phyloP scores from a whole-genome alignment of 2,329 filamentous ascomycete genomes.

The Fonsecaea erecta region DNA sequence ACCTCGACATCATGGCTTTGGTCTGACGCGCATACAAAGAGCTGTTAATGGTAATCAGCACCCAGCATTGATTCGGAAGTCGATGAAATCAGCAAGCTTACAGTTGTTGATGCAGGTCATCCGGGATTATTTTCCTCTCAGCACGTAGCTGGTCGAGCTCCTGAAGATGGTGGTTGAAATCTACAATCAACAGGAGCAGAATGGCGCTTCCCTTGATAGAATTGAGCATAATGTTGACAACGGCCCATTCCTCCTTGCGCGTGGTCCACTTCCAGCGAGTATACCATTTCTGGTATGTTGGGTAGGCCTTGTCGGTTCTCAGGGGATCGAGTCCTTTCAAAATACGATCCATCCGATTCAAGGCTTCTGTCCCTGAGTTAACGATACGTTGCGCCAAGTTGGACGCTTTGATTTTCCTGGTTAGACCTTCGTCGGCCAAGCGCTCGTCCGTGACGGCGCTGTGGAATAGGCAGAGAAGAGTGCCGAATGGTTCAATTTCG shows the following conservation, averaged over 20 bases:
- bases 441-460: slow-evolving; percentile 8
- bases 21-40: neutral
- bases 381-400: slow-evolving; percentile 11
- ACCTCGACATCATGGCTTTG: neutral
- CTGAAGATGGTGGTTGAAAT: neutral
- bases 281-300: neutral
- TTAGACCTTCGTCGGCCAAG: slow-evolving; percentile 5
- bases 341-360: neutral
- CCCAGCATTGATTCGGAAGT: neutral
- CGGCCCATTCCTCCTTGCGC: slow-evolving; percentile 14
- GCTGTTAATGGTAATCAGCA: slow-evolving; percentile 4
- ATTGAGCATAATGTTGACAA: neutral
- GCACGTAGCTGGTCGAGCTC: neutral
- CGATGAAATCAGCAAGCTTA: neutral
- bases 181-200: slow-evolving; percentile 1
- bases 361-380: slow-evolving; percentile 2
- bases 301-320: slow-evolving; percentile 2
- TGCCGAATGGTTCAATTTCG: slow-evolving; percentile 1
- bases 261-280: slow-evolving; percentile 7
- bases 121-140: neutral
- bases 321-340: neutral
- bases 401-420: slow-evolving; percentile 2
- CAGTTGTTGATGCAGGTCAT: neutral
- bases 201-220: slow-evolving; percentile 9
- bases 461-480: neutral